These are phyloP conservation scores for Exidia glandulosa DNA, from an alignment of 768 basidiomycete genomes.

Conservation along the genomic window DNA sequence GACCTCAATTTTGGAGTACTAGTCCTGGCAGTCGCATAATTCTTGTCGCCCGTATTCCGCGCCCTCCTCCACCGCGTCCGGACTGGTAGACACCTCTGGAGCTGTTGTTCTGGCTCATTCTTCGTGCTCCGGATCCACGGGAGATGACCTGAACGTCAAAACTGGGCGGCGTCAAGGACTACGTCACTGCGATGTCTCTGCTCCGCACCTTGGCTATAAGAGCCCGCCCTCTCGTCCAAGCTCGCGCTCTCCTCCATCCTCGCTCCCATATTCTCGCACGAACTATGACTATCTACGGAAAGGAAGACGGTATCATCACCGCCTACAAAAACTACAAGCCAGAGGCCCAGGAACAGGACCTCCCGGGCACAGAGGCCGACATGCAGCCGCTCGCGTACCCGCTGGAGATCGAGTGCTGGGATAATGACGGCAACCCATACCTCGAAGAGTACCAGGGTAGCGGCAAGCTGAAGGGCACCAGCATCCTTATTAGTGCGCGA, in stretches of 20 bases:
- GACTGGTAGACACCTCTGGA: too few relatives aligned
- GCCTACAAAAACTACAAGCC: not conserved
- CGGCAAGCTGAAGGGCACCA: slow-evolving; percentile 27
- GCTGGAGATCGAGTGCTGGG: slow-evolving; percentile 31
- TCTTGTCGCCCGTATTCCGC: too few relatives aligned
- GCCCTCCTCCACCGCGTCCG: too few relatives aligned
- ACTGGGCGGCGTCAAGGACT: not conserved
- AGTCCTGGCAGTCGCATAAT: too few relatives aligned
- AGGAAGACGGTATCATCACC: not conserved
- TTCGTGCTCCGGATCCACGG: too few relatives aligned
- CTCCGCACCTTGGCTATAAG: not conserved
- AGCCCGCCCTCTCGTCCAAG: not conserved
- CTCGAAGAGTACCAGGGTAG: slow-evolving; percentile 40
- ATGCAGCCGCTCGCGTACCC: slow-evolving; percentile 22
- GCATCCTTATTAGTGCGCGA: slow-evolving; percentile 2
- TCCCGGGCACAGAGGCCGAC: slow-evolving; percentile 39
- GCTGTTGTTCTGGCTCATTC: too few relatives aligned
- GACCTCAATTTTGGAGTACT: too few relatives aligned
- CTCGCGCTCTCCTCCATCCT: not conserved
- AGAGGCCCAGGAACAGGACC: slow-evolving; percentile 28
- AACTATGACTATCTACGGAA: not conserved
- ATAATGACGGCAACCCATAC: slow-evolving; percentile 38
- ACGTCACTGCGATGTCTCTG: not conserved
- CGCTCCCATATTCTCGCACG: not conserved
- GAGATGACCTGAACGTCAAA: not conserved